Conservation (phyloP, 192 early-diverging fungal species). For the Gonapodya prolifera region DNA sequence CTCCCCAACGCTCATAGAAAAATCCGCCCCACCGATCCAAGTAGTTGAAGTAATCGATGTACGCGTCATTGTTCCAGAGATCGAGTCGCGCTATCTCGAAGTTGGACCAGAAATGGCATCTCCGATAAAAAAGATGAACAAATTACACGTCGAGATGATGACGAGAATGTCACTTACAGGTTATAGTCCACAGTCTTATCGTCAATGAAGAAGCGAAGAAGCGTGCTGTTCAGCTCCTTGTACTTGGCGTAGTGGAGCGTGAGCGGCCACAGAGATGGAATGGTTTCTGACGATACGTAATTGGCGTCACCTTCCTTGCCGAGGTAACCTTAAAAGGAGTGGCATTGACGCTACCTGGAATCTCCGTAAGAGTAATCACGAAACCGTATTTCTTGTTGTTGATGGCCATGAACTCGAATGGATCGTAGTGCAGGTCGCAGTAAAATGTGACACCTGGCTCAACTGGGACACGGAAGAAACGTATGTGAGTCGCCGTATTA, state of each 20-base stretch:
- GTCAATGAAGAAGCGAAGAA: background rate
- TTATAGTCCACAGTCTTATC: background rate
- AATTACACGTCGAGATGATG: background rate
- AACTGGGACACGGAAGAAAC: constrained; percentile 18
- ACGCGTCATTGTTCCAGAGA: constrained; percentile 52
- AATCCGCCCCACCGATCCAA: constrained; percentile 76
- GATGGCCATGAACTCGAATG: constrained; percentile 61
- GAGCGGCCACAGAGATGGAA: background rate
- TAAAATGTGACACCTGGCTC: constrained; percentile 66
- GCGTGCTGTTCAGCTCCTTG: background rate
- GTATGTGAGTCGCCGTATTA: background rate
- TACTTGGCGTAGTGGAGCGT: background rate
- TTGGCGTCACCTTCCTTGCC: background rate
- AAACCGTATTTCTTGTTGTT: constrained; percentile 66
- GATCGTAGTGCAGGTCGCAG: constrained; percentile 73
- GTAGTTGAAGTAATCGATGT: constrained; percentile 48
- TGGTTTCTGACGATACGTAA: background rate
- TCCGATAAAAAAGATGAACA: background rate
- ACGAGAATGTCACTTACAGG: background rate
- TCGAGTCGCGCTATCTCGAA: constrained; percentile 74
- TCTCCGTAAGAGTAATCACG: background rate
- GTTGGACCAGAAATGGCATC: constrained; percentile 73
- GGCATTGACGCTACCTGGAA: background rate
- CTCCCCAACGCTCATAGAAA: constrained; percentile 74
- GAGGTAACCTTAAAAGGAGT: background rate